phyloP scores from a whole-genome alignment of 1,284 basidiomycete species.

The Sphaerobolus stellatus region DNA sequence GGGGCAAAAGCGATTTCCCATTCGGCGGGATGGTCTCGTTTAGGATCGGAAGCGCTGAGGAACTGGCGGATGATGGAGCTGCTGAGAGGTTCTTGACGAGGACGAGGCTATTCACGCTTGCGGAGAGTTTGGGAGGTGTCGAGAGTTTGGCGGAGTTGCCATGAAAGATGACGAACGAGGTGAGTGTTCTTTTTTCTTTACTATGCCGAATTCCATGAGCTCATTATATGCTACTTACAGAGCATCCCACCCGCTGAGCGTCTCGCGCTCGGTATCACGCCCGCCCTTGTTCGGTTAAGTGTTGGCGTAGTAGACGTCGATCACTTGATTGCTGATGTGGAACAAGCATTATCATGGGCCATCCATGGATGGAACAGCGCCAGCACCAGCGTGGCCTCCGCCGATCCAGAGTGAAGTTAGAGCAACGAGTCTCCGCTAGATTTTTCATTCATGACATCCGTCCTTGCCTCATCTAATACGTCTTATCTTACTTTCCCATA shows the following conservation, averaged over 20 bases:
- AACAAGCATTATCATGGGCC: conserved; percentile 75
- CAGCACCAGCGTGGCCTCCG: too few species aligned
- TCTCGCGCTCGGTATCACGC: conserved; percentile 72
- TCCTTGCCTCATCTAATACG: too few species aligned
- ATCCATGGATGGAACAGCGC: too few species aligned
- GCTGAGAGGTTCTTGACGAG: conserved; percentile 71
- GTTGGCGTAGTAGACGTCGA: conserved; percentile 89
- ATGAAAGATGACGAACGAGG: conserved; percentile 80
- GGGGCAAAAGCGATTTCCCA: conserved; percentile 62
- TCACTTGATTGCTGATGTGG: conserved; percentile 77
- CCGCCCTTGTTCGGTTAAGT: conserved; percentile 78
- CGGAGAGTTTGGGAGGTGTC: conserved; percentile 89
- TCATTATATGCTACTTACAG: too few species aligned
- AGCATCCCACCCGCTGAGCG: conserved; percentile 74
- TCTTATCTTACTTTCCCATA: too few species aligned
- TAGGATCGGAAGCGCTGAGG: too few species aligned
- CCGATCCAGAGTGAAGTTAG: too few species aligned
- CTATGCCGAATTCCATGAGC: too few species aligned
- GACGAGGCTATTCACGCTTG: conserved; percentile 77
- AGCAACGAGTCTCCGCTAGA: too few species aligned
- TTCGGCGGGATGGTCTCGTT: conserved; percentile 87
- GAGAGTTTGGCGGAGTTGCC: conserved; percentile 88
- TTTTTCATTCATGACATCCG: too few species aligned
- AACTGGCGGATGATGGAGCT: too few species aligned
- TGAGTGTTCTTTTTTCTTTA: too few species aligned